A percentile compares a stretch with the other conserved stretches of the same genome.
phyloP scores from a whole-genome alignment of 768 basidiomycete genomes.

The Russula ochroleuca region DNA sequence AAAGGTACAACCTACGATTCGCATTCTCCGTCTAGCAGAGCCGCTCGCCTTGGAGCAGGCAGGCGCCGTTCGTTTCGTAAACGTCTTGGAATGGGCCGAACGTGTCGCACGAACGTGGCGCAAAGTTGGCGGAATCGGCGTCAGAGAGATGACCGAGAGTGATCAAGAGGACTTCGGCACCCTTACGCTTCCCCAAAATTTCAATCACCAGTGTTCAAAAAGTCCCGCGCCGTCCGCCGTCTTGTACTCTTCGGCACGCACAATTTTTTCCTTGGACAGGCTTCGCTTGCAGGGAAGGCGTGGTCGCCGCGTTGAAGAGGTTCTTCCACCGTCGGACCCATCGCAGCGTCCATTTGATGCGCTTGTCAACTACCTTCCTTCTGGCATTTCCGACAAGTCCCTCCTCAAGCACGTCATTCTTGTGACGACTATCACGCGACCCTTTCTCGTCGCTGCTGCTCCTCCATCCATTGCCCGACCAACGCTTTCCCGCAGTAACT shows the following conservation, averaged over 20 bases:
- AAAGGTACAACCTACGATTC: conserved; percentile 34
- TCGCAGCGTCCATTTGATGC: conserved; percentile 39
- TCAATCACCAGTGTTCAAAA: conserved; percentile 14
- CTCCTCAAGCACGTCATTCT: conserved; percentile 40
- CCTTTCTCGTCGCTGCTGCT: conserved; percentile 34
- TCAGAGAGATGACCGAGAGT: conserved; percentile 30
- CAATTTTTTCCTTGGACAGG: conserved; percentile 3
- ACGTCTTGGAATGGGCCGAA: conserved; percentile 41
- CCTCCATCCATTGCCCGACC: conserved; percentile 13
- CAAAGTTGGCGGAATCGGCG: conserved; percentile 32
- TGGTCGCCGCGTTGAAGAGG: conserved; percentile 9
- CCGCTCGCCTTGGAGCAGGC: conserved; percentile 36
- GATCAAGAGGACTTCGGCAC: conserved; percentile 31
- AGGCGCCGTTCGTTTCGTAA: conserved; percentile 37
- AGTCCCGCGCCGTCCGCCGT: conserved; percentile 6
- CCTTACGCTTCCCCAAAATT: conserved; percentile 30
- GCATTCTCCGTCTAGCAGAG: conserved; percentile 35
- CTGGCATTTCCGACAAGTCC: conserved; percentile 33
- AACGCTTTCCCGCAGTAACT: conserved; percentile 9
- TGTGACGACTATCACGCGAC: conserved; percentile 39
- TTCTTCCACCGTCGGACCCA: conserved; percentile 32
- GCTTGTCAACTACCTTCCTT: conserved; percentile 38
- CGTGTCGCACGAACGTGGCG: conserved; percentile 39
- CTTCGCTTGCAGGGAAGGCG: conserved; percentile 8
- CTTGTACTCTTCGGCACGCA: conserved; percentile 8